Evolutionary conservation across 2,329 filamentous ascomycete genomes (phyloP), one percentile per base, ranked within the genome.

Genomic region (Verticillium nubilum): DNA sequence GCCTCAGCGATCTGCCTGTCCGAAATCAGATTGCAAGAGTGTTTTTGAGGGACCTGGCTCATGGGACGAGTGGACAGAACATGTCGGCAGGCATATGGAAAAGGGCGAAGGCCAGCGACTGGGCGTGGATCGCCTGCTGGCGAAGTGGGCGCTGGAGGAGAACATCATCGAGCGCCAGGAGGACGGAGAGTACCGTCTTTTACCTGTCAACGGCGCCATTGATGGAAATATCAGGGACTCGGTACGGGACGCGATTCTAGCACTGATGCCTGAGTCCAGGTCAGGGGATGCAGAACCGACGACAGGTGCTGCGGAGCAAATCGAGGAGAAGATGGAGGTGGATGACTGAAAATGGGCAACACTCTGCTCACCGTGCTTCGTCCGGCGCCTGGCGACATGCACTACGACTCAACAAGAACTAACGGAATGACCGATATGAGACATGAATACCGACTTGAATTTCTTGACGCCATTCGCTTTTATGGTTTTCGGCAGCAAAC

Each of bases 61-160:
- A 9, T 97, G 94, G 94, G 91, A 97, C 60, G 87, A 92, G 65
- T 90, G 92, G 76, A 95, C 95, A 61, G 94, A 98, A 71, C 94
- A 98, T 71, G 88, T 97, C 1, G 93, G 93, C 1, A 82, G 89
- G 54, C 94, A 98, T 71, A 89, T 96, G 79, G 93, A 97, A 73
- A 88, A 87, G 64, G 84, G 84, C 6, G 85, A 88, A 62, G 85
- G 82, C 3, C 74, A 76, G 26, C 72, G 76, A 26, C 75, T 88
- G 19, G 83, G 80, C 1, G 83, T 87, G 5, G 86, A 88, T 64
- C 71, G 73, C 1, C 70, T 86, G 42, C 71, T 89, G 52, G 80
- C 83, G 0, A 76, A 82, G 60, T 89, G 86, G 85, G 85, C 86
- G 4, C 72, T 88, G 23, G 82, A 85, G 1, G 84, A 88, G 66